Evolutionary conservation across 306 rosid species (phyloP).

Genomic region (Cyamopsis tetragonoloba): DNA sequence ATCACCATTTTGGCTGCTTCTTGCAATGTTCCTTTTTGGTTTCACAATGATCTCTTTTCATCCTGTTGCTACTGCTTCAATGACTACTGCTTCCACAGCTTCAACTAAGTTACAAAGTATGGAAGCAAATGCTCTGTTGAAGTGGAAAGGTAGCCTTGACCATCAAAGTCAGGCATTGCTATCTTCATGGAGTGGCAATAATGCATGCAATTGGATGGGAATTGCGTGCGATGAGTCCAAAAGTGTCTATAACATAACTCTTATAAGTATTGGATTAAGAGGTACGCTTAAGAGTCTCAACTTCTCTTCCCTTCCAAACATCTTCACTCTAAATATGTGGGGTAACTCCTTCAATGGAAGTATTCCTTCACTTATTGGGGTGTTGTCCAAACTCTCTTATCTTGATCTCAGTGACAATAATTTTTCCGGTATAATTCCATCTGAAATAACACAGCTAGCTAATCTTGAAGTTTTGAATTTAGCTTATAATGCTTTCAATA

Average conservation of each 20-base stretch:
- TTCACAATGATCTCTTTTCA: neutral
- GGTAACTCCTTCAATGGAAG: neutral
- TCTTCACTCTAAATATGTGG: neutral
- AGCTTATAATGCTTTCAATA: neutral
- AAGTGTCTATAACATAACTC: neutral
- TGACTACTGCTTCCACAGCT: neutral
- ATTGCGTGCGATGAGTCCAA: neutral
- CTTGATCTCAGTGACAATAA: neutral
- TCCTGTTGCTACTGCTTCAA: neutral
- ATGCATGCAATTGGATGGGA: constrained; percentile 21
- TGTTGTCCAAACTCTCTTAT: neutral
- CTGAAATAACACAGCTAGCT: neutral
- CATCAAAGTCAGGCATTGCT: neutral
- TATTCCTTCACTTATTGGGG: neutral
- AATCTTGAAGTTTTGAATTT: neutral
- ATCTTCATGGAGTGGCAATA: constrained; percentile 7
- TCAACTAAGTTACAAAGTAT: neutral
- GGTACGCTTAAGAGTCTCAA: constrained; percentile 25
- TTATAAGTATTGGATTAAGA: neutral
- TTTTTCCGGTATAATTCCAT: neutral
- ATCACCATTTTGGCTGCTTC: neutral
- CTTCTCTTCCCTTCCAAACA: constrained; percentile 11
- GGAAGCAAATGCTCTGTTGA: constrained; percentile 12
- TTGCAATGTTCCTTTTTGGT: neutral
- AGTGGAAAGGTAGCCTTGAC: constrained; percentile 21